Evolutionary conservation across 805 yeast species (phyloP).

Genomic region (Cyberlindnera meyerae): DNA sequence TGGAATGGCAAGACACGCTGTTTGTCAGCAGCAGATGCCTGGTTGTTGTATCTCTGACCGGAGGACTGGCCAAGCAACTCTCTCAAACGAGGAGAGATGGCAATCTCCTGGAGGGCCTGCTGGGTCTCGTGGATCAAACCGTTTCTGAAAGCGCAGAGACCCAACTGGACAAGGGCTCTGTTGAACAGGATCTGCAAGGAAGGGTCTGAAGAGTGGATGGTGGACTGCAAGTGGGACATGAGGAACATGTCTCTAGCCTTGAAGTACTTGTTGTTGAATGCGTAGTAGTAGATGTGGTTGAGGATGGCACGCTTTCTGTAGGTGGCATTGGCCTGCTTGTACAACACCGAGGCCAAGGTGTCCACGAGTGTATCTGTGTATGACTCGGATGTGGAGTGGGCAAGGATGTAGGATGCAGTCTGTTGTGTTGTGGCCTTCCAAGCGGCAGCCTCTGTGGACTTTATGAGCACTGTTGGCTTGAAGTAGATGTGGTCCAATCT

Average conservation of each 20-base stretch:
- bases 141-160: constrained; percentile 88
- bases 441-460: constrained; percentile 64
- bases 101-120: constrained; percentile 81
- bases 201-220: constrained; percentile 81
- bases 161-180: constrained; percentile 93
- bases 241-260: constrained; percentile 86
- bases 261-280: constrained; percentile 78
- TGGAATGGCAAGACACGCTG: constrained; percentile 93
- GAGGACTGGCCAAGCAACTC: constrained; percentile 91
- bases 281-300: constrained; percentile 83
- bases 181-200: constrained; percentile 87
- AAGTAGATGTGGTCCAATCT: constrained; percentile 91
- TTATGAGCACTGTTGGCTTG: constrained; percentile 76
- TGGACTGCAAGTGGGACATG: constrained; percentile 77
- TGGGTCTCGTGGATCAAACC: constrained; percentile 85
- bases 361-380: constrained; percentile 57
- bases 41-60: constrained; percentile 55
- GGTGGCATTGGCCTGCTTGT: constrained; percentile 59
- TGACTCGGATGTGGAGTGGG: constrained; percentile 28
- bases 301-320: constrained; percentile 82
- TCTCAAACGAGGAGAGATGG: constrained; percentile 78
- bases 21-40: constrained; percentile 52
- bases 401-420: constrained; percentile 23
- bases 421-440: constrained; percentile 50
- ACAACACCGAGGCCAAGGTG: constrained; percentile 58